Conservation (phyloP, 2,329 filamentous ascomycete genomes). For the Fonsecaea pedrosoi region DNA sequence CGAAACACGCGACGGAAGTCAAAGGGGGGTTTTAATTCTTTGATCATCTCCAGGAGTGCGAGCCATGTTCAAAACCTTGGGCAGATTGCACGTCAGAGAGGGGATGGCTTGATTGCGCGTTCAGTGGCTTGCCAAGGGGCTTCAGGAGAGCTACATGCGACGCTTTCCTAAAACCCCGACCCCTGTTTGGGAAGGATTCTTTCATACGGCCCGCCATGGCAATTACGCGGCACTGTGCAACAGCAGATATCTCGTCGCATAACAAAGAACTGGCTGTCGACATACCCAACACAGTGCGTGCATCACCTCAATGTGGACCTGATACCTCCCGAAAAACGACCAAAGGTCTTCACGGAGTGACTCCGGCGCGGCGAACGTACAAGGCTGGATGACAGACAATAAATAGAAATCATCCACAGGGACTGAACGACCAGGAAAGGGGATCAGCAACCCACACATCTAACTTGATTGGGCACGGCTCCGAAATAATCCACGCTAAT, state of each 20-base stretch:
- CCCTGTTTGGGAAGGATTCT: constrained; percentile 15
- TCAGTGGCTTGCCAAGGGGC: constrained; percentile 33
- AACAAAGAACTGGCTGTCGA: constrained; percentile 4
- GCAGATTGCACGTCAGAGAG: constrained; percentile 25
- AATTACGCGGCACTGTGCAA: constrained; percentile 17
- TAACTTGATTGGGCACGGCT: not conserved
- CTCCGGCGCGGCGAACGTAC: constrained; percentile 15
- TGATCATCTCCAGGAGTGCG: not conserved
- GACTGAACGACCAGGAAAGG: not conserved
- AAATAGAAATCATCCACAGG: constrained; percentile 19
- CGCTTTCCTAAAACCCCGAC: constrained; percentile 13
- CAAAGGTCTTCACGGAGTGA: constrained; percentile 15
- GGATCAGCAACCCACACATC: not conserved
- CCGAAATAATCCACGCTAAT: not conserved
- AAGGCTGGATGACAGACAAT: constrained; percentile 21
- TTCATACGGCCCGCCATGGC: constrained; percentile 13
- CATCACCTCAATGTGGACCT: constrained; percentile 10
- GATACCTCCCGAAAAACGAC: not conserved
- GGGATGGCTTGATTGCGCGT: constrained; percentile 23
- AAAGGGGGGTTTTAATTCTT: constrained; percentile 6
- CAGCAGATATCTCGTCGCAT: constrained; percentile 4
- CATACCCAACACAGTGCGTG: not conserved
- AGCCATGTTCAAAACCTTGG: constrained; percentile 23
- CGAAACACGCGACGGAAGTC: not conserved
- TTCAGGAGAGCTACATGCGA: constrained; percentile 9